phyloP scores from a whole-genome alignment of 495 filamentous ascomycete genomes.

The Pyrenopolyporus hunteri region DNA sequence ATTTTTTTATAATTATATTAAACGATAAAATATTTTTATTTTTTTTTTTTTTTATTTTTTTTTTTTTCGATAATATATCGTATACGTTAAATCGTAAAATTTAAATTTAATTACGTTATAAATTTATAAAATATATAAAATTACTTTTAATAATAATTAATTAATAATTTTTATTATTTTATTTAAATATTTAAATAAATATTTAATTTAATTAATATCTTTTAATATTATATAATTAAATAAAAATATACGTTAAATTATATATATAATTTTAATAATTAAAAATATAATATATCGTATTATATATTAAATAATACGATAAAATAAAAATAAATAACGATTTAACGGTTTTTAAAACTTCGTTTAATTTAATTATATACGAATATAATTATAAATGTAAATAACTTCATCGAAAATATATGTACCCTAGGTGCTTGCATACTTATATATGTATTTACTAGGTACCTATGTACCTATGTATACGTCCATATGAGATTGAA shows the following conservation, averaged over 20 bases:
- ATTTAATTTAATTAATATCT: not conserved
- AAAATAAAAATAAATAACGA: too few species aligned
- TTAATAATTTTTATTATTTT: not conserved
- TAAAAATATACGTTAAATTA: not conserved
- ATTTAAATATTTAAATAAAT: not conserved
- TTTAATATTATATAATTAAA: not conserved
- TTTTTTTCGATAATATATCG: not conserved
- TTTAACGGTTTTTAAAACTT: not conserved
- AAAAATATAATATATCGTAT: not conserved
- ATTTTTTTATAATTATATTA: not conserved
- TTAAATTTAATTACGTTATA: not conserved
- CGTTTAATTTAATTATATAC: not conserved
- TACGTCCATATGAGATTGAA: too few species aligned
- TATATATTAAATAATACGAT: not conserved
- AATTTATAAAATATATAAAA: not conserved
- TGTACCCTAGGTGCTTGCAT: too few species aligned
- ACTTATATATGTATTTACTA: not conserved
- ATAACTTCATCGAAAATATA: not conserved
- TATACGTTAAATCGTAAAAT: too few species aligned
- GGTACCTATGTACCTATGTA: too few species aligned
- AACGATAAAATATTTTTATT: not conserved
- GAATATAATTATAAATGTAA: not conserved
- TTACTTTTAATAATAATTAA: not conserved
- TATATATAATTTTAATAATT: not conserved
- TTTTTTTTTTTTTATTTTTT: not conserved